These are phyloP conservation scores for Kodamaea sp. DNA, from an alignment of 1,139 yeast genomes.

Conservation along the genomic window DNA sequence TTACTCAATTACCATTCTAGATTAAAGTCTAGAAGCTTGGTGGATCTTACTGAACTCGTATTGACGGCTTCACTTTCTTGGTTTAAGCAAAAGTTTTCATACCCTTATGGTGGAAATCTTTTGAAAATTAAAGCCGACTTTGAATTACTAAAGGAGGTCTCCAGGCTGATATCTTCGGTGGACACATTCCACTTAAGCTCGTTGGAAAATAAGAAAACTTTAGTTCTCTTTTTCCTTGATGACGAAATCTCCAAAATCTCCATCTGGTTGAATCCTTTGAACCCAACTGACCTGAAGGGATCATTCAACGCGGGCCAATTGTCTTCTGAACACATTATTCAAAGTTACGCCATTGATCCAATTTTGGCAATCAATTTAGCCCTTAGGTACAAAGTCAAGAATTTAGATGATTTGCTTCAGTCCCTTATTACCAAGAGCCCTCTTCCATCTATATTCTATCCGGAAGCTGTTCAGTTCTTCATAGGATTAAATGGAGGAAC, in stretches of 20 bases:
- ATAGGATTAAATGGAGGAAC: slow-evolving; percentile 47
- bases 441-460: slow-evolving; percentile 56
- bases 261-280: slow-evolving; percentile 79
- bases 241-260: slow-evolving; percentile 73
- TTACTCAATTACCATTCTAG: slow-evolving; percentile 58
- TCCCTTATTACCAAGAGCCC: slow-evolving; percentile 58
- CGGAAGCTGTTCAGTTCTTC: slow-evolving; percentile 65
- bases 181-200: slow-evolving; percentile 24
- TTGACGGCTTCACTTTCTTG: slow-evolving; percentile 74
- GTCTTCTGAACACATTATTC: slow-evolving; percentile 36
- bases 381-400: slow-evolving; percentile 53
- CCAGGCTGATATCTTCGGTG: slow-evolving; percentile 29
- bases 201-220: slow-evolving; percentile 47
- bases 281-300: slow-evolving; percentile 46
- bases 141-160: slow-evolving; percentile 56
- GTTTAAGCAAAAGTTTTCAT: slow-evolving; percentile 65
- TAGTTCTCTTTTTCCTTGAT: slow-evolving; percentile 63
- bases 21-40: slow-evolving; percentile 47
- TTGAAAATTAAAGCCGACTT: slow-evolving; percentile 72
- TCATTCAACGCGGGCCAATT: slow-evolving; percentile 34
- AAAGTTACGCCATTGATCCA: slow-evolving; percentile 72
- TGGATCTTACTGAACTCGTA: slow-evolving; percentile 50
- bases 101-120: slow-evolving; percentile 85
- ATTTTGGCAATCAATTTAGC: slow-evolving; percentile 72
- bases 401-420: slow-evolving; percentile 46